Evolutionary conservation across 176 grass and related monocot genomes (phyloP).

Genomic region (Lolium multiflorum): DNA sequence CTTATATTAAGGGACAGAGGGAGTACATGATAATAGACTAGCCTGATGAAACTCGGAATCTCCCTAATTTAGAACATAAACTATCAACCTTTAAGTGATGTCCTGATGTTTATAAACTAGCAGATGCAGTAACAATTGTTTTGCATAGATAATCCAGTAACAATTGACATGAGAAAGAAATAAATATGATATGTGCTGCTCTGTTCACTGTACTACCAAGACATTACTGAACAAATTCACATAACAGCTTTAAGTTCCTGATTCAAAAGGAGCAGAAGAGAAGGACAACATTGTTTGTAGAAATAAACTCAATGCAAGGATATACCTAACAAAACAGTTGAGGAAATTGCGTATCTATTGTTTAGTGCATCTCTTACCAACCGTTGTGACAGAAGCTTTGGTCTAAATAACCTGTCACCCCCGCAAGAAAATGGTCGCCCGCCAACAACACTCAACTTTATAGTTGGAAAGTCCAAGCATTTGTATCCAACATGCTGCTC

Average conservation of each 20-base stretch:
- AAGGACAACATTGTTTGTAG: conserved; percentile 8
- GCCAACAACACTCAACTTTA: conserved; percentile 87
- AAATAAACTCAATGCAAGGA: not conserved
- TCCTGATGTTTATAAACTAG: conserved; percentile 5
- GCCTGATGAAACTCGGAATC: not conserved
- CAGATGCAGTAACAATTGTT: not conserved
- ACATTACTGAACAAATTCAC: not conserved
- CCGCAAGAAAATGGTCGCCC: conserved; percentile 92
- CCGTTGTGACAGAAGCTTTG: conserved; percentile 80
- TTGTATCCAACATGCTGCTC: conserved; percentile 86
- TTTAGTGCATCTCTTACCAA: conserved; percentile 63
- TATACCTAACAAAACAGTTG: conserved; percentile 32
- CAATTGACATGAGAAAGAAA: not conserved
- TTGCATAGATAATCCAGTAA: conserved; percentile 13
- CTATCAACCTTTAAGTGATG: not conserved
- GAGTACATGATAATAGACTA: conserved; percentile 1
- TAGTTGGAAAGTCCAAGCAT: conserved; percentile 68
- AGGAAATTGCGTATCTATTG: not conserved
- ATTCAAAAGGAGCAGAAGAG: not conserved
- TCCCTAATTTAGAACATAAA: conserved; percentile 24
- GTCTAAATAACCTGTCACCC: conserved; percentile 74
- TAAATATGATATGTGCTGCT: not conserved
- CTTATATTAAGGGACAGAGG: too few species aligned
- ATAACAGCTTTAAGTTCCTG: not conserved
- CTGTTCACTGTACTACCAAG: not conserved